A percentile compares a stretch with the other conserved stretches of the same genome.
phyloP scores from a whole-genome alignment of 2,329 filamentous ascomycete species.

The Botryotinia calthae region DNA sequence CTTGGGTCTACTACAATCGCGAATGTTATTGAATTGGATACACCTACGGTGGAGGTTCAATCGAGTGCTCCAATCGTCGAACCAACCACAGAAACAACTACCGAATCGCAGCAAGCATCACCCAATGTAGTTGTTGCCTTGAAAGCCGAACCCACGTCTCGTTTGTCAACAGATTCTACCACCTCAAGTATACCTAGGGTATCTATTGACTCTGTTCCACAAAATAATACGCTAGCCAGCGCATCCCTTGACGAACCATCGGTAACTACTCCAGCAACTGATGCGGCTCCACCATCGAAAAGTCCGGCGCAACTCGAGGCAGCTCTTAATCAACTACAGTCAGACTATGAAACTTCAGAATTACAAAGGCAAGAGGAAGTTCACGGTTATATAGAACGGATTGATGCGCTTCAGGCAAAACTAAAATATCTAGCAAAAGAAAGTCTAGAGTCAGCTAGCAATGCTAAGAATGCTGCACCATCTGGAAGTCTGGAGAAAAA shows the following conservation, averaged over 20 bases:
- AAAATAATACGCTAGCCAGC: slow-evolving; percentile 27
- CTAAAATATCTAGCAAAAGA: slow-evolving; percentile 83
- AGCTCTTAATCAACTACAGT: slow-evolving; percentile 41
- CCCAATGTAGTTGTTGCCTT: slow-evolving; percentile 24
- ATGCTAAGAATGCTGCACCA: slow-evolving; percentile 59
- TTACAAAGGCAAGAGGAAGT: slow-evolving; percentile 73
- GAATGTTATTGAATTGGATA: neutral
- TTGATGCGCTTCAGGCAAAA: slow-evolving; percentile 89
- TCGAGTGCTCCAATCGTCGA: slow-evolving; percentile 20
- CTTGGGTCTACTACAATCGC: neutral
- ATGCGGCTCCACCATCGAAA: slow-evolving; percentile 20
- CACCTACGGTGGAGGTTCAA: slow-evolving; percentile 26
- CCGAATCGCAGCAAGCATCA: slow-evolving; percentile 15
- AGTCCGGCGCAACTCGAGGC: slow-evolving; percentile 41
- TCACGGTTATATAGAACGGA: slow-evolving; percentile 78
- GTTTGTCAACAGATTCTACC: slow-evolving; percentile 34
- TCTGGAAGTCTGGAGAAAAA: slow-evolving; percentile 71
- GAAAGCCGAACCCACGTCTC: slow-evolving; percentile 28
- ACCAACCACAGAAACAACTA: neutral
- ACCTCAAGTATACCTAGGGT: slow-evolving; percentile 31
- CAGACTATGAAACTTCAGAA: slow-evolving; percentile 35
- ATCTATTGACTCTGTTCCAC: slow-evolving; percentile 31
- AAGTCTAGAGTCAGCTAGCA: slow-evolving; percentile 71
- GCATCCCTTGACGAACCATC: slow-evolving; percentile 36
- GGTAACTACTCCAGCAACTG: slow-evolving; percentile 9